These are phyloP conservation scores for Lecanosticta acicola DNA, from an alignment of 2,329 filamentous ascomycete species.

Conservation along the genomic window DNA sequence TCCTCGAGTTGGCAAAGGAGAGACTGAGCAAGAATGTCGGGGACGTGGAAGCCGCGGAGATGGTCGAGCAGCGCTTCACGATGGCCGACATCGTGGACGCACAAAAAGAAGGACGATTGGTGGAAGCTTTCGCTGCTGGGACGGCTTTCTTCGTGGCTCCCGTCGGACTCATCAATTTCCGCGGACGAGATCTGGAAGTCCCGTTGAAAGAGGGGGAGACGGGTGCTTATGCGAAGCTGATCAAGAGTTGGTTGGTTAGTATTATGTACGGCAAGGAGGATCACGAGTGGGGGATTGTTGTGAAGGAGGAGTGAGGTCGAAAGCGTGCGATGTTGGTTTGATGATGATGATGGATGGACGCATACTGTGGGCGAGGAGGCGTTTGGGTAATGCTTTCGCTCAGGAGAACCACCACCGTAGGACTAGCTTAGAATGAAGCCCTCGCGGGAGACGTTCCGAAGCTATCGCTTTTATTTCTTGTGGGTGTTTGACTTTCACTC, in stretches of 20 bases:
- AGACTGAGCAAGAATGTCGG: slow-evolving; percentile 42
- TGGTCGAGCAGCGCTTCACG: slow-evolving; percentile 77
- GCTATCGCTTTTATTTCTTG: too few relatives aligned
- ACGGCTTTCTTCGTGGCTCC: slow-evolving; percentile 60
- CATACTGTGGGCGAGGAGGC: too few relatives aligned
- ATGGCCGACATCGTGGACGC: slow-evolving; percentile 73
- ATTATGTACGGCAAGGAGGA: slow-evolving; percentile 47
- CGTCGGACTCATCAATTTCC: slow-evolving; percentile 42
- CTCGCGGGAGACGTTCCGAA: too few relatives aligned
- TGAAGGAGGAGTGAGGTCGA: slow-evolving; percentile 34
- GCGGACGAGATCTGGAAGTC: slow-evolving; percentile 40
- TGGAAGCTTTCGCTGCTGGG: slow-evolving; percentile 82
- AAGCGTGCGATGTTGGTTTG: too few relatives aligned
- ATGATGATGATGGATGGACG: too few relatives aligned
- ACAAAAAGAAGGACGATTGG: slow-evolving; percentile 64
- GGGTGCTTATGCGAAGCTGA: slow-evolving; percentile 38
- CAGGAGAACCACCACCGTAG: too few relatives aligned
- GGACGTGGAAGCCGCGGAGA: slow-evolving; percentile 48
- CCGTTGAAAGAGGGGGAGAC: slow-evolving; percentile 38
- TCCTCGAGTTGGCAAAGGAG: slow-evolving; percentile 65
- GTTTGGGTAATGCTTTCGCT: too few relatives aligned
- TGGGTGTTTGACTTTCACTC: too few relatives aligned
- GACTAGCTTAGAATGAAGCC: too few relatives aligned
- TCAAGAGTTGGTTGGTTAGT: slow-evolving; percentile 44
- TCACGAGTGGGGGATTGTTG: slow-evolving; percentile 45